A percentile compares a stretch with the other conserved stretches of the same genome.
Evolutionary conservation across 225 moss, liverwort and hornwort genomes (phyloP).

Genomic region (Neckera pumila): DNA sequence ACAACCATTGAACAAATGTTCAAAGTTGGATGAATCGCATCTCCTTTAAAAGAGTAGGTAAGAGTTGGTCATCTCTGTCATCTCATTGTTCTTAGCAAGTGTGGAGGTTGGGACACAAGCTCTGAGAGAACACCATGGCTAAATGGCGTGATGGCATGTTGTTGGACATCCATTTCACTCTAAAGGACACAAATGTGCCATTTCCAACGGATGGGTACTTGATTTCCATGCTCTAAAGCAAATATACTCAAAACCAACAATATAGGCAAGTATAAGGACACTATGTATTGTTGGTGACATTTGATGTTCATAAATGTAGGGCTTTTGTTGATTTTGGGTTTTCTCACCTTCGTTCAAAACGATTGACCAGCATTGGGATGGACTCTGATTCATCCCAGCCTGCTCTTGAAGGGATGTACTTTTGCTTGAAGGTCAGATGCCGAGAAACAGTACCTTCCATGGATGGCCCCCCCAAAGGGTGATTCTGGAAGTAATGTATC

Average conservation of each 20-base stretch:
- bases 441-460: not conserved
- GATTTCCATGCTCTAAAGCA: not conserved
- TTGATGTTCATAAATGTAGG: not conserved
- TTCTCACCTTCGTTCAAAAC: accelerated
- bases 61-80: not conserved
- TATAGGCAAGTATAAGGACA: accelerated
- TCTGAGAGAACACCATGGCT: accelerated
- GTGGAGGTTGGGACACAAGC: accelerated
- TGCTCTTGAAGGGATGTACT: not conserved
- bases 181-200: accelerated
- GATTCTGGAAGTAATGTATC: not conserved
- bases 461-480: not conserved
- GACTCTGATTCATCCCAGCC: not conserved
- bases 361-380: not conserved
- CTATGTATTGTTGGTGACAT: not conserved
- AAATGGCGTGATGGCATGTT: not conserved
- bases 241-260: not conserved
- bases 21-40: not conserved
- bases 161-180: not conserved
- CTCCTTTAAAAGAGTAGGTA: too few relatives aligned
- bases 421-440: not conserved
- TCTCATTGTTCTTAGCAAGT: not conserved
- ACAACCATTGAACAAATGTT: not conserved
- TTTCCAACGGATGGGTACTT: accelerated
- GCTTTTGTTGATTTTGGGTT: not conserved